Evolutionary conservation across 495 filamentous ascomycete species (phyloP), one percentile per base, ranked within the genome.

Genomic region (Aspergillus steynii): DNA sequence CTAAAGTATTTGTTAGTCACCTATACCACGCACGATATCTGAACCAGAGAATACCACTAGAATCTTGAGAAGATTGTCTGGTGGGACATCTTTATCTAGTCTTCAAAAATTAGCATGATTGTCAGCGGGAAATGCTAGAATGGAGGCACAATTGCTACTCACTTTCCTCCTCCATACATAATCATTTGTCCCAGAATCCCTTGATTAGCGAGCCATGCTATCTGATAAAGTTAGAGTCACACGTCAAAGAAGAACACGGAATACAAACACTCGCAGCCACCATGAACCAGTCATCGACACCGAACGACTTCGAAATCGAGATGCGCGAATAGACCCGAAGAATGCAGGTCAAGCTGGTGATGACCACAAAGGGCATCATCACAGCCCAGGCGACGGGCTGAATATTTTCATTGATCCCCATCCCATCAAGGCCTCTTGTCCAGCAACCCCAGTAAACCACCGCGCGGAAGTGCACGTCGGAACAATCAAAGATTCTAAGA

Each of bases 201-300:
- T 55, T 55, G 53, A 9, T 37, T 55, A 4, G 31, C 31, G 20
- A 55, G 53, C 53, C 53, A 55, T 45, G 20, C 10, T 25, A 55
- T 45, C 53, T 55, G 20, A 8, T 4, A 55, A 2, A 9, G 53
- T 55, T 45, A 55, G 53, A 12, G 10, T 6, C 1, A n/a, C 8
- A 4, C 29, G 15, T 15, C 1, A 8, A 26, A 27, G 3, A 0
- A 10, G 20, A 45, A 3, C n/a, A 51, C 10, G 31, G 25, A 48
- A 9, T 6, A 60, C 58, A 25, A 60, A 60, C 25, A 49, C 58
- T 25, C 15, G 53, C 53, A 27, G 37, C 27, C 0, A 47, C 31
- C 58, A 53, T 60, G n/a, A 51, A 60, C 58, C 58, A 60, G 37
- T 60, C 58, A 29, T 60, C 50, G 4, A 27, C 8, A 7, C 58